Base-by-base conservation (phyloP, 495 filamentous ascomycete species). In the Lindgomyces ingoldianus region DNA sequence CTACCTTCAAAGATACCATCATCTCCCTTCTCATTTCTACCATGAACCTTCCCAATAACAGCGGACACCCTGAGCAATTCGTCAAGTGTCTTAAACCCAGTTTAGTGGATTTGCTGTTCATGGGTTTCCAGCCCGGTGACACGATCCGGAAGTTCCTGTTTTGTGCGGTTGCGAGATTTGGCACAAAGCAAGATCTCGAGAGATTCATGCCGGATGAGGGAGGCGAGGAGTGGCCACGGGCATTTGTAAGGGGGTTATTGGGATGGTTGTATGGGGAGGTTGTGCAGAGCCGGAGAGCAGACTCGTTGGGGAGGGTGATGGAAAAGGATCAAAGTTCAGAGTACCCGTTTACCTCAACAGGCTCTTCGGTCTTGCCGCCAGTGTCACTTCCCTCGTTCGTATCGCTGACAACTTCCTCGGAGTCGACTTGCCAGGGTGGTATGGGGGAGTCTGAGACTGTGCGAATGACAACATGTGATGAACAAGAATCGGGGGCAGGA, bases 161-260 rank as follows among this genome's bases (percentile, higher is more conserved):
- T 33, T 22, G 36, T n/a, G 59, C 33, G 2, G 33, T 62, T 53
- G 8, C 11, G n/a, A 25, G 49, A n/a, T 62, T 4, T 8, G 59
- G 8, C 6, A 33, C 4, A 22, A 16, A 33, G 19, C 48, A 62
- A 27, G 33, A 54, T 53, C 16, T 62, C 16, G 26, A 8, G 41
- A 62, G 25, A 16, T 62, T 62, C 22, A 33, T 55, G 22, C 19
- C 39, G 21, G 44, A 16, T 14, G 41, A 55, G 4, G 22, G 44
- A 21, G 12, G 36, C 2, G 42, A 45, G 29, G 24, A 46, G n/a
- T 41, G 16, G 4, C 44, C 56, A 1, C 51, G 58, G 30, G 48
- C 6, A 16, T 62, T 62, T 33, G 39, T 46, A 3, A 44, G 39
- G 25, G 59, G 39, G 59, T 48, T 62, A 19, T n/a, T 55, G 48